Conservation (phyloP, 2,329 filamentous ascomycete species). For the Trichoderma atrobrunneum region DNA sequence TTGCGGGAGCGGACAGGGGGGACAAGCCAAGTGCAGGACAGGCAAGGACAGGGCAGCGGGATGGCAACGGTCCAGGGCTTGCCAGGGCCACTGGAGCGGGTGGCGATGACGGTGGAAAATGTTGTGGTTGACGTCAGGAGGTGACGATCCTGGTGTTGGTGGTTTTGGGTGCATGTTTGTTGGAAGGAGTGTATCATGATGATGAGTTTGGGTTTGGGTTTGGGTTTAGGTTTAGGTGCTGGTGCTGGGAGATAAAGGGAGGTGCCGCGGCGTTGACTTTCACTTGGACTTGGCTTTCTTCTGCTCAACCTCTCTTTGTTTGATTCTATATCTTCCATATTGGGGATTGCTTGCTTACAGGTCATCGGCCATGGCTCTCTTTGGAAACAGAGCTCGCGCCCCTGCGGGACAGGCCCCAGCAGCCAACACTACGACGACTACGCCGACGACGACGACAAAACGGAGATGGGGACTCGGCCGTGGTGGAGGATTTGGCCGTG, state of each 20-base stretch:
- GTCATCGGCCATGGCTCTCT: conserved; percentile 8
- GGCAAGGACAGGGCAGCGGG: background rate
- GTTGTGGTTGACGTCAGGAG: conserved; percentile 8
- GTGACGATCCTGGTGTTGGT: background rate
- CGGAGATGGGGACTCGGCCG: background rate
- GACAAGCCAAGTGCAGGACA: background rate
- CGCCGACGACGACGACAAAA: background rate
- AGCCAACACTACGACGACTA: background rate
- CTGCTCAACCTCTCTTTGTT: background rate
- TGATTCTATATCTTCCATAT: background rate
- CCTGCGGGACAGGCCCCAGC: background rate
- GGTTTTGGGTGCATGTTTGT: background rate
- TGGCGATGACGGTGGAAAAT: background rate
- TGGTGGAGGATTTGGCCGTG: background rate
- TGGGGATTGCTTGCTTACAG: background rate
- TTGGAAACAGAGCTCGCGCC: conserved; percentile 1
- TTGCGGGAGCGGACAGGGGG: conserved; percentile 6
- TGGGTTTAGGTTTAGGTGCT: background rate
- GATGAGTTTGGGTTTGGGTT: background rate
- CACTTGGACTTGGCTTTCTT: background rate
- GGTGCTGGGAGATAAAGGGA: background rate
- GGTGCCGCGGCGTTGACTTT: background rate
- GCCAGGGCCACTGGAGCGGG: background rate
- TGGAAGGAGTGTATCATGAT: background rate
- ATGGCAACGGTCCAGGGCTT: background rate